Base-by-base conservation (phyloP, 129 eudicot species). In the Oenanthe sinensis region DNA sequence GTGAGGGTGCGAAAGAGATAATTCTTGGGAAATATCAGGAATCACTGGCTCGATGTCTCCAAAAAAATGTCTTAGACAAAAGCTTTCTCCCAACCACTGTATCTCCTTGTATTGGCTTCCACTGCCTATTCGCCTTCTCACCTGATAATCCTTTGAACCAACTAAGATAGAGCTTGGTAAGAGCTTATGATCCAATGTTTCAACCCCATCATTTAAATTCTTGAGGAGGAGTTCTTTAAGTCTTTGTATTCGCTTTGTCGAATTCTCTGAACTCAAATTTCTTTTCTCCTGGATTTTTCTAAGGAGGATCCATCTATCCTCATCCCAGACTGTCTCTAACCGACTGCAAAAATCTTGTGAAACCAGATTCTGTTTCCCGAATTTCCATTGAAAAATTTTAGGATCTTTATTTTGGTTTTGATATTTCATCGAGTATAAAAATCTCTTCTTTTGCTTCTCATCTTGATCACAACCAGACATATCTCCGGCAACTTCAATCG, bases 31-130 rank as follows among this genome's bases (percentile, higher is more conserved):
- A 65, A 88, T 81, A 40, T 84, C 86, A 4, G 87, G 85, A 39
- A 81, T 44, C 33, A 85, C 8, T 13, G 69, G 71, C 78, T 82
- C 87, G 12, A 86, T 79, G 22, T 85, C 81, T 50, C 88, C 96
- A 43, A 75, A 74, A 19, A 90, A 78, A 39, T 87, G 88, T 24
- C 87, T 77, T 22, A 87, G 62, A 74, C 85, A 86, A 75, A 90
- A 90, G 83, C 86, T 87, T 37, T 84, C 96, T 4, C 91, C 96
- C 28, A 88, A 39, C 91, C 96, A 90, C 16, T 85, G 89, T 37
- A 90, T 87, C 86, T 90, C 96, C 85, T 87, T 90, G 70, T 80
- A 87, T 47, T 86, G 85, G 80, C 87, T 83, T 43, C 88, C 87
- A 19, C 60, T 77, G 65, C 96, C 96, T 67, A 90, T 77, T 43